Percentiles rank a stretch among this genome's conserved stretches.
Evolutionary conservation across 192 early-diverging fungal species (phyloP).

Genomic region (Cladochytrium replicatum): DNA sequence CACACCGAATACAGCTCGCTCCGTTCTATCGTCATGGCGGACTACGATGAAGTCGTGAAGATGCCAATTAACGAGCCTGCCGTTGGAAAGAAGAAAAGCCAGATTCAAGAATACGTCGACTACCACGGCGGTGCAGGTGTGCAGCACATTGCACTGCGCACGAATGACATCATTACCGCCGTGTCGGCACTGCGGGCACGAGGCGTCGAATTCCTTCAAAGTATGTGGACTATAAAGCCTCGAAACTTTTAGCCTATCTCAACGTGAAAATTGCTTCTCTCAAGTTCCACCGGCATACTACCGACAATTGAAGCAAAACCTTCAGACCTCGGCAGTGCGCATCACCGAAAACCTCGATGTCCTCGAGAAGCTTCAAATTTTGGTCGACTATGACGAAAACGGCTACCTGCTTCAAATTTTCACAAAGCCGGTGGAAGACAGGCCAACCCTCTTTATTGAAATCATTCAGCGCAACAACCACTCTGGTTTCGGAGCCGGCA

Average conservation of each 20-base stretch:
- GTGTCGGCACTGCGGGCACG: conserved; percentile 72
- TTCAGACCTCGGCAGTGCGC: conserved; percentile 58
- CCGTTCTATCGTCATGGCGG: conserved; percentile 91
- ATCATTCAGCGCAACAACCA: conserved; percentile 94
- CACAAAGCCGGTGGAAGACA: conserved; percentile 84
- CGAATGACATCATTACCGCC: conserved; percentile 72
- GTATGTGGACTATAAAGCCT: not conserved
- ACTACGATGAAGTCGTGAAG: conserved; percentile 82
- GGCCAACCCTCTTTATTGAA: conserved; percentile 94
- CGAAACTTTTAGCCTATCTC: not conserved
- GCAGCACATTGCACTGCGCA: conserved; percentile 88
- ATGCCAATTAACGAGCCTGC: conserved; percentile 99
- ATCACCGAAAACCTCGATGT: conserved; percentile 74
- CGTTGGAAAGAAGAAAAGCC: conserved; percentile 81
- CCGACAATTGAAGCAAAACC: conserved; percentile 63
- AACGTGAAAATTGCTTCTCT: not conserved
- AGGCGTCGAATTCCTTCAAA: conserved; percentile 81
- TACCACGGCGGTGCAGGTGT: conserved; percentile 61
- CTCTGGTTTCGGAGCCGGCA: conserved; percentile 86
- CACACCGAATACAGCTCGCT: conserved; percentile 91
- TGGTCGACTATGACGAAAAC: conserved; percentile 93
- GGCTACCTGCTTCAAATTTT: conserved; percentile 92
- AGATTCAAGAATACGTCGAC: conserved; percentile 89
- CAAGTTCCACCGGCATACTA: conserved; percentile 77
- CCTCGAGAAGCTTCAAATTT: conserved; percentile 76